Evolutionary conservation across 2,329 filamentous ascomycete genomes (phyloP).

Genomic region (Chrysoporthe deuterocubensis): DNA sequence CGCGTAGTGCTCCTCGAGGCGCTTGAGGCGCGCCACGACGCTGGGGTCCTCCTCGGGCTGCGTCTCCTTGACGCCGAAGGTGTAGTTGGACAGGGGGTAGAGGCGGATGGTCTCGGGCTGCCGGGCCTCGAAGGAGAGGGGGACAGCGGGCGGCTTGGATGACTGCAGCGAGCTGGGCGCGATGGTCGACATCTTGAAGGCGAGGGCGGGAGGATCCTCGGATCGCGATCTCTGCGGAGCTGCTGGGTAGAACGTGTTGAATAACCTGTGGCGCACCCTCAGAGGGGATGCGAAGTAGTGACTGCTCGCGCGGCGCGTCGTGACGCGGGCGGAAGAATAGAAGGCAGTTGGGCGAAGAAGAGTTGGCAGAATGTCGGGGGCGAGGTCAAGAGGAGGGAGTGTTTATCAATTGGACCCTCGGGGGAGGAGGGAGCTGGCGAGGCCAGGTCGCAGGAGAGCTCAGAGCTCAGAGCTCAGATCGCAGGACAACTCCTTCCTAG

Average conservation of each 20-base stretch:
- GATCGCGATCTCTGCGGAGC: neutral
- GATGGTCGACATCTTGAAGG: constrained; percentile 76
- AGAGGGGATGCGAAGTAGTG: neutral
- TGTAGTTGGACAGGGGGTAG: constrained; percentile 97
- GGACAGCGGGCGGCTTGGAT: constrained; percentile 76
- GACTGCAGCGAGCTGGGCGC: constrained; percentile 77
- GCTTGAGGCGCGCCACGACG: constrained; percentile 87
- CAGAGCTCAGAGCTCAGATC: neutral
- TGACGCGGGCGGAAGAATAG: neutral
- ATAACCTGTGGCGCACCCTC: neutral
- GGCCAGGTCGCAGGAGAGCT: neutral
- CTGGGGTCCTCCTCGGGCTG: constrained; percentile 98
- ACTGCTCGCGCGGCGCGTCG: neutral
- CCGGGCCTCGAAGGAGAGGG: constrained; percentile 83
- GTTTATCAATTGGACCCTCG: neutral
- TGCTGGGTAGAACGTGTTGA: neutral
- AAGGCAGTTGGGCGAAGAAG: neutral
- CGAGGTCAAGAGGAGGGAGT: neutral
- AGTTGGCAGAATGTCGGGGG: neutral
- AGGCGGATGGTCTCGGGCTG: constrained; percentile 89
- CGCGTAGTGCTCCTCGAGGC: constrained; percentile 93
- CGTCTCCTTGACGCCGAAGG: constrained; percentile 96
- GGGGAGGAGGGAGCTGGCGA: neutral
- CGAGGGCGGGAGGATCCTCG: neutral
- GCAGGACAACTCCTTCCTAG: neutral